Evolutionary conservation across 257 asterid species (phyloP).

Genomic region (Orobanche coerulescens): DNA sequence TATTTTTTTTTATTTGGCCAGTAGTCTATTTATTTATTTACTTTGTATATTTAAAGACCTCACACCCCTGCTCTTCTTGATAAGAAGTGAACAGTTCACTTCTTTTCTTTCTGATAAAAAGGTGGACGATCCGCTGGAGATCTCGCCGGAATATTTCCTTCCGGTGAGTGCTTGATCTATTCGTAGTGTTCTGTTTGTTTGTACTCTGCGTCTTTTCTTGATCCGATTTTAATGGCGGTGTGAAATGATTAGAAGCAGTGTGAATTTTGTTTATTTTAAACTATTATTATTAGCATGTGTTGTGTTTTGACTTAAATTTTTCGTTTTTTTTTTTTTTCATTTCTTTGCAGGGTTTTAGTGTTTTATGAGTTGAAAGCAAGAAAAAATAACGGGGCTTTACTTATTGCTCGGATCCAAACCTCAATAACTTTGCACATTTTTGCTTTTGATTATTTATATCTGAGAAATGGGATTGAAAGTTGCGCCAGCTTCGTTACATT

Average conservation of each 20-base stretch:
- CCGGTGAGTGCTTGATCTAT: conserved; percentile 16
- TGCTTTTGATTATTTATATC: background rate
- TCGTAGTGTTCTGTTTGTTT: background rate
- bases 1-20: background rate
- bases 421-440: background rate
- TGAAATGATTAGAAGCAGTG: conserved; percentile 23
- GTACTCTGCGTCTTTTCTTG: conserved; percentile 22
- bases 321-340: conserved; percentile 26
- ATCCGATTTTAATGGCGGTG: conserved; percentile 47
- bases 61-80: conserved; percentile 12
- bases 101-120: too few relatives aligned
- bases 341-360: conserved; percentile 37
- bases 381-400: background rate
- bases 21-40: too few relatives aligned
- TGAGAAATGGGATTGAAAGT: conserved; percentile 60
- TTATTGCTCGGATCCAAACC: conserved; percentile 23
- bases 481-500: conserved; percentile 47
- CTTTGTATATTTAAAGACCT: conserved; percentile 19
- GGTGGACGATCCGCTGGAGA: too few relatives aligned
- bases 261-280: conserved; percentile 13
- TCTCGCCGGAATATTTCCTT: conserved; percentile 11
- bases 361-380: conserved; percentile 27
- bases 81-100: conserved; percentile 47
- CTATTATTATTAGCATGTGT: conserved; percentile 23
- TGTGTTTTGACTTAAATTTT: conserved; percentile 25